Percentiles rank a stretch among this genome's conserved stretches.
phyloP scores from a whole-genome alignment of 2,329 filamentous ascomycete species.

The Trichophyton schoenleinii region DNA sequence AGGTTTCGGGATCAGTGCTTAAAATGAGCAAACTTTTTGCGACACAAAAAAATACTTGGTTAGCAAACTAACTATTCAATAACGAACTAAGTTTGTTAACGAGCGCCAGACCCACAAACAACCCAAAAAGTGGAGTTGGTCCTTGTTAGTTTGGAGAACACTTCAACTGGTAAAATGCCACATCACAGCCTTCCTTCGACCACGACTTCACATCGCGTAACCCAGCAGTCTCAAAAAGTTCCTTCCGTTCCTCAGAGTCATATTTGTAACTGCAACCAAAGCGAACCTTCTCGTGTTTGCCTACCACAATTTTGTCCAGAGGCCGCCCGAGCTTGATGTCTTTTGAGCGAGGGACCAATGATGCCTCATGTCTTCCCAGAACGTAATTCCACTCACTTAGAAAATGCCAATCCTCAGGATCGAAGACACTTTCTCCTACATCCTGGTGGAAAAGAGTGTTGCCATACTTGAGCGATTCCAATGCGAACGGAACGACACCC shows the following conservation, averaged over 20 bases:
- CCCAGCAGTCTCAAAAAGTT: constrained; percentile 2
- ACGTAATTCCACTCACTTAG: constrained; percentile 1
- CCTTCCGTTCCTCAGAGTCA: constrained; percentile 1
- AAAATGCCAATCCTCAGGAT: background rate
- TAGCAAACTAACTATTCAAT: too few relatives aligned
- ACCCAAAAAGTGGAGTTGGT: background rate
- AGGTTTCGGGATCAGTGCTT: background rate
- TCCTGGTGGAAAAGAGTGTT: background rate
- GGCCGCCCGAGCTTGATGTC: background rate
- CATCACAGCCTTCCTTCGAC: background rate
- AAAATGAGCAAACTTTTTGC: background rate
- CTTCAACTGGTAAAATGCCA: constrained; percentile 1
- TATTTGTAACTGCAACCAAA: constrained; percentile 1
- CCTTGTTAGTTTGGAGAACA: background rate
- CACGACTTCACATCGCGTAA: background rate
- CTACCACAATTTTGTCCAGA: background rate
- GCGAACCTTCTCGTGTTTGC: background rate
- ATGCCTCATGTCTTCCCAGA: constrained; percentile 1
- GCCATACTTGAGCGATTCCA: background rate
- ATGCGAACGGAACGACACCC: background rate
- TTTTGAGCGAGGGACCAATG: background rate
- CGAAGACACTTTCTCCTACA: background rate
- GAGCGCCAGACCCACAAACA: background rate
- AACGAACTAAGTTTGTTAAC: too few relatives aligned
- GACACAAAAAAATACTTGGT: background rate